These are phyloP conservation scores for Hericium erinaceus DNA, from an alignment of 768 basidiomycete species.

Conservation along the genomic window DNA sequence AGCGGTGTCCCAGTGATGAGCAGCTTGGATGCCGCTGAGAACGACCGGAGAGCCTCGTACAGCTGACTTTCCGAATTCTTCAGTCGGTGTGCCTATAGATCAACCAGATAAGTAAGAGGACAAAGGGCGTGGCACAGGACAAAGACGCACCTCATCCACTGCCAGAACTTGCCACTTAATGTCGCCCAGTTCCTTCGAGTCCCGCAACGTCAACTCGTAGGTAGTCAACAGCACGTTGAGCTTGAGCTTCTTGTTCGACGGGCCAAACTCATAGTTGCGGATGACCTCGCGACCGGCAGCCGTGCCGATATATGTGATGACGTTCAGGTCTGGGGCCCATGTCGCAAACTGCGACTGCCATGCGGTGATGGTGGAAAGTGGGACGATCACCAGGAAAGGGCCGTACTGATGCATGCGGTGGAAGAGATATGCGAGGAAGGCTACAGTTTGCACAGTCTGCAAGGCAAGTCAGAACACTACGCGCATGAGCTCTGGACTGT, in stretches of 20 bases:
- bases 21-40: constrained; percentile 84
- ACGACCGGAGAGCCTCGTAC: constrained; percentile 87
- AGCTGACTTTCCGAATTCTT: constrained; percentile 98
- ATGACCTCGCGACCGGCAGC: constrained; percentile 84
- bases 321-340: constrained; percentile 96
- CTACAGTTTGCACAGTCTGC: constrained; percentile 91
- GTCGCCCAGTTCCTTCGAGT: constrained; percentile 77
- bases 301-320: constrained; percentile 93
- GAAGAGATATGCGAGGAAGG: constrained; percentile 92
- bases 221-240: constrained; percentile 97
- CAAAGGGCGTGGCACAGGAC: neutral
- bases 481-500: constrained; percentile 11
- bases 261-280: constrained; percentile 85
- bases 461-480: neutral
- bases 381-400: constrained; percentile 95
- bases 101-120: neutral
- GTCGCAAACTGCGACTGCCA: constrained; percentile 93
- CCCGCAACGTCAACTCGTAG: constrained; percentile 90
- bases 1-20: constrained; percentile 97
- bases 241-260: constrained; percentile 81
- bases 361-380: constrained; percentile 93
- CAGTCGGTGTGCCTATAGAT: constrained; percentile 77
- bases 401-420: constrained; percentile 90
- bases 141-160: constrained; percentile 76
- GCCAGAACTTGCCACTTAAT: constrained; percentile 97